Evolutionary conservation across 1,284 basidiomycete species (phyloP), one percentile per base, ranked within the genome.

Genomic region (Pulchroboletus neoregius): DNA sequence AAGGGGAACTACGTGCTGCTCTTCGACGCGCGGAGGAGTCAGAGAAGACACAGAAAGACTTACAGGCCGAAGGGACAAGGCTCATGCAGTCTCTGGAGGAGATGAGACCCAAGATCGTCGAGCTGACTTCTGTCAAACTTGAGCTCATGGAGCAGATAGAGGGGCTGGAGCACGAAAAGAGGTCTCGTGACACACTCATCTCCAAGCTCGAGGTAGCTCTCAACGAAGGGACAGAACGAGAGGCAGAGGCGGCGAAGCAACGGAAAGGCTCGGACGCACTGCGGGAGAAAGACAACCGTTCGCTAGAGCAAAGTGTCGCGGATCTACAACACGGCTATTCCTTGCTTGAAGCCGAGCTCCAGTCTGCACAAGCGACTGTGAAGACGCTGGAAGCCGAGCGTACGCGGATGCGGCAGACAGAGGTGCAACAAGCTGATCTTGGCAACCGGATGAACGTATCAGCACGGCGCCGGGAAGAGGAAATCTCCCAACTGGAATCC

Each of bases 41-140:
- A 0, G 87, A 90, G 66, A 73, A 70, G 52, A 79, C 70, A 3
- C 84, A 87, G 57, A 75, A 76, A 57, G 80, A 79, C 54, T 71
- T 91, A 10, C 87, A 89, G 56, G 68, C 71, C 0, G 87, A 91
- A 65, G 87, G 87, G 18, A 79, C 77, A 20, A 74, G 72, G 40
- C 73, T 91, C 24, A 79, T 91, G 79, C 77, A 74, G 28, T 82
- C 83, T n/a, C 67, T 91, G 45, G 82, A 89, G 51, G 87, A 91
- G 67, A 85, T 90, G 81, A 77, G 85, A n/a, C 80, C 86, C 23
- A 90, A 89, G 70, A 80, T 88, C 52, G 80, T 89, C 11, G 84
- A 90, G 62, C 71, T 91, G 42, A 88, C 84, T 1, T 77, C 80
- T 42, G 73, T 69, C 45, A 88, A 86, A 60, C 65, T 85, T 11